Base-by-base conservation (phyloP, 805 yeast species). In the Zygoascus flipseniorum region DNA sequence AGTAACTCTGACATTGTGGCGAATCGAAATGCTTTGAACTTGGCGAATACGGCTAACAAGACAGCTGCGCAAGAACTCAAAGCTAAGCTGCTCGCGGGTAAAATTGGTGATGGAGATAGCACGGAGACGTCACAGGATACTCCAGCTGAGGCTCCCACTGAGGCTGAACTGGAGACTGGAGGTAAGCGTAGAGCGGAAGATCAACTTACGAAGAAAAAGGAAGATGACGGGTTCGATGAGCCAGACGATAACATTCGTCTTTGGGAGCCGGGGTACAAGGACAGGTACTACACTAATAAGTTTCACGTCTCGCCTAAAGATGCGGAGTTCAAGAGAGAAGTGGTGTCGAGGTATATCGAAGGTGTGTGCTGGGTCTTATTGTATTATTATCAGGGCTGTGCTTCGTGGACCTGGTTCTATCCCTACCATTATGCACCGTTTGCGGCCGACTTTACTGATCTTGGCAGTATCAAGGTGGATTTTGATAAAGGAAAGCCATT, bases 381-480 rank as follows among this genome's bases (percentile, higher is more conserved):
- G 52, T 93, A 93, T 68, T 93, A 93, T 70, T 92, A 88, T 68
- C 98, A 93, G 69, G 98, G 97, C 1, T 92, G 98, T 71, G 96
- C 96, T 0, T 92, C 98, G 0, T 93, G 99, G 99, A 83, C 83
- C 52, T 93, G 99, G 99, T 93, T 81, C 68, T 93, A 85, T 63
- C 99, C 98, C 0, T 92, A 84, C 66, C 98, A 93, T 65, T 95
- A 93, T 71, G 98, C 99, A 0, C 99, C 99, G 20, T 90, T 93
- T 75, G 98, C 97, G 0, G 78, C 84, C 5, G 99, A 93, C 67
- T 86, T 93, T 62, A 73, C 68, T 1, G 79, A 81, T 47, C 64
- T 85, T 43, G 65, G 67, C 10, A 64, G 62, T 23, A 60, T 79
- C 20, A 62, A 69, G 20, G 74, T 89, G 18, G 69, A 72, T 31